Evolutionary conservation across 2,329 filamentous ascomycete genomes (phyloP), one percentile per base, ranked within the genome.

Genomic region (Colletotrichum truncatum): DNA sequence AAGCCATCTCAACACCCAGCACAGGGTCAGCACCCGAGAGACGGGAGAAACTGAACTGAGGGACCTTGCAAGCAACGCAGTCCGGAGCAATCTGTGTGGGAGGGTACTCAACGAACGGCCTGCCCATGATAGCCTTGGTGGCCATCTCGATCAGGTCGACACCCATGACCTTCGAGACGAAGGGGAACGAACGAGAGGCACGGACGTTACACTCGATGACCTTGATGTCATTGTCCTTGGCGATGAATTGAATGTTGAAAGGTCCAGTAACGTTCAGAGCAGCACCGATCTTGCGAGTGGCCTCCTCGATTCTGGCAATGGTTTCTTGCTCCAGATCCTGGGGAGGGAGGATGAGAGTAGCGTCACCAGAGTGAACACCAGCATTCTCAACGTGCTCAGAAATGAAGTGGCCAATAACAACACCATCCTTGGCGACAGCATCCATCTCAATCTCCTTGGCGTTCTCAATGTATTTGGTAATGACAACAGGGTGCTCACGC

Each of bases 381-480:
- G 96, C 96, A 72, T 98, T 98, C 80, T 99, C 96, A 41, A 99
- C 96, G 78, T 99, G 96, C 84, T 99, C 96, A 0, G 95, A 98
- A 75, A 99, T 93, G 80, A 98, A 98, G 78, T 98, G 96, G 11
- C 95, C 94, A 63, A 98, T 89, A 80, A 98, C 92, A 58, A 87
- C 90, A 74, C 96, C 96, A 71, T 97, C 91, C 73, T 90, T 91
- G 57, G 95, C 96, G 45, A 99, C 96, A 39, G 96, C 96, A 73
- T 99, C 96, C 96, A 99, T 98, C 80, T 99, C 96, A 69, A 99
- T 98, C 79, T 99, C 96, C 85, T 99, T 98, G 70, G 96, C 96
- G 71, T 97, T 96, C 84, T 99, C 96, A 70, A 99, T 98, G 81
- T 98, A 99, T 83, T 99, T 99, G 67, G 95, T 98, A 74, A 99